Evolutionary conservation across 176 grass and related monocot genomes (phyloP), one percentile per base, ranked within the genome.

Genomic region (Oryza meridionalis): DNA sequence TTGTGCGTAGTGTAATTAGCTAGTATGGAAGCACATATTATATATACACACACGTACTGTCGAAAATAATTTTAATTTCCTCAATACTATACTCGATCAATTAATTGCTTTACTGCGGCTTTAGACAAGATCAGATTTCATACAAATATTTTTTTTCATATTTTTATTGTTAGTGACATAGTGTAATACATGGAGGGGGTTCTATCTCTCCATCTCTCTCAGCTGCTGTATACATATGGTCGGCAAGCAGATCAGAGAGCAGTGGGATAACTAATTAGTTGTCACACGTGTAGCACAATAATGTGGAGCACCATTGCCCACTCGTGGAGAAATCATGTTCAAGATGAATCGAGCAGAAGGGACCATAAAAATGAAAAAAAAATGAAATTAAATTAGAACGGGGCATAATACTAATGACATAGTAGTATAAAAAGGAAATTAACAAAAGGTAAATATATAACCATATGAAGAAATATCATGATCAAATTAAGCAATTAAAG

Each of bases 201-300:
- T 58, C 16, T 19, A 46, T 62, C 19, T 31, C 15, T 27, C 2
- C 2, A 27, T 70, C 15, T 58, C 16, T 70, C 15, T 58, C 53
- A 21, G 53, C 49, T 6, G 59, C 35, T 45, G 37, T 82, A 73
- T 35, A 31, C 29, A 35, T 35, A 35, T n/a, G 5, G 29, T 72
- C 51, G 80, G 59, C 25, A 55, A 50, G 64, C 75, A 76, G 42
- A 37, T 53, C 51, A 63, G 53, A 86, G 26, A 67, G 51, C 42
- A 71, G 82, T 55, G 27, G 35, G 37, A 8, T 53, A 74, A 7
- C 53, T 77, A 77, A 79, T 44, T 77, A 78, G 84, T 79, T 83
- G 73, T 78, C 79, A 82, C 79, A 90, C 67, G 88, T 86, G 79
- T 69, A 66, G 2, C 11, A 46, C 64, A 90, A 90, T 90, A 86